Conservation (phyloP, 2,329 filamentous ascomycete species). For the Xylariaceae sp. region DNA sequence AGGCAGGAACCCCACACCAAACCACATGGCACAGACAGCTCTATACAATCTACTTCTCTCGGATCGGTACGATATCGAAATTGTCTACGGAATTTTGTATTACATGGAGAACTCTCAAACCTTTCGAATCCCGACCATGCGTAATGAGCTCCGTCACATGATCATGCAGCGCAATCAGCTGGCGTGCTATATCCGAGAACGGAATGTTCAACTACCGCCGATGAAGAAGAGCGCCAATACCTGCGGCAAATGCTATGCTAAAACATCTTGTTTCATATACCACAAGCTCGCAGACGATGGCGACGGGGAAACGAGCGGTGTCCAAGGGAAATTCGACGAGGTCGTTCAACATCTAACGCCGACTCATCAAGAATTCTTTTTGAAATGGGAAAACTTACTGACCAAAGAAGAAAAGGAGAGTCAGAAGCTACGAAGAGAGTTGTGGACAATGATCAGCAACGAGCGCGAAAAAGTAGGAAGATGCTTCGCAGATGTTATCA, state of each 20-base stretch:
- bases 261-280: conserved; percentile 86
- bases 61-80: conserved; percentile 90
- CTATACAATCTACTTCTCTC: conserved; percentile 90
- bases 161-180: conserved; percentile 92
- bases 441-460: conserved; percentile 92
- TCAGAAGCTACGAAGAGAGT: conserved; percentile 79
- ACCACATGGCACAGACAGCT: conserved; percentile 88
- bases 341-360: conserved; percentile 73
- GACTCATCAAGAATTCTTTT: conserved; percentile 76
- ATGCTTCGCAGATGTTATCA: conserved; percentile 83
- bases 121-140: conserved; percentile 77
- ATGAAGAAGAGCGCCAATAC: conserved; percentile 80
- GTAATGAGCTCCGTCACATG: conserved; percentile 90
- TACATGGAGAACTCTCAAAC: conserved; percentile 91
- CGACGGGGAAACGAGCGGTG: conserved; percentile 72
- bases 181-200: conserved; percentile 78
- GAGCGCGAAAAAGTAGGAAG: conserved; percentile 85
- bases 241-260: conserved; percentile 86
- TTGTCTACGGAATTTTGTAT: conserved; percentile 86
- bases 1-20: conserved; percentile 74
- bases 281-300: conserved; percentile 87
- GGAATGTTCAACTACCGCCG: conserved; percentile 72
- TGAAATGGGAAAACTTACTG: conserved; percentile 88
- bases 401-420: conserved; percentile 93
- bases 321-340: conserved; percentile 78